Percentiles rank a stretch among this genome's conserved stretches.
phyloP scores from a whole-genome alignment of 768 basidiomycete genomes.

The Boletus coccyginus region DNA sequence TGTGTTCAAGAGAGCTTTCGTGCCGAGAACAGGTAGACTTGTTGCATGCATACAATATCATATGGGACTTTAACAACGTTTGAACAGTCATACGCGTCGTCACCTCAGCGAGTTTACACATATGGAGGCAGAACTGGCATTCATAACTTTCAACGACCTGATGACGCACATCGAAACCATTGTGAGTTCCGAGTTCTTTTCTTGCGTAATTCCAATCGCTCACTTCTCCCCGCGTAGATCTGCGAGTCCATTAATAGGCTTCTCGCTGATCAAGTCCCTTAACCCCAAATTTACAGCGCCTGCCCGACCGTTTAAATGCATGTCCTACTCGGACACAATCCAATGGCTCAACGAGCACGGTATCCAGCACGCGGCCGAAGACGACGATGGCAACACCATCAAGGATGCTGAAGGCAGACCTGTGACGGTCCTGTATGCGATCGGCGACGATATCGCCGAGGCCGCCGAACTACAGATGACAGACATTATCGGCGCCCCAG shows the following conservation, averaged over 20 bases:
- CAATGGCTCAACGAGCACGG: no score
- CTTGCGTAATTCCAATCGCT: background rate
- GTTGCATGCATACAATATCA: background rate
- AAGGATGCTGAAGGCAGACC: constrained; percentile 40
- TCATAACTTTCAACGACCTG: constrained; percentile 90
- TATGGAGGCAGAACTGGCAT: constrained; percentile 92
- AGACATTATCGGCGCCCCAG: constrained; percentile 86
- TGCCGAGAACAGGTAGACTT: constrained; percentile 82
- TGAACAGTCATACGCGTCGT: constrained; percentile 71
- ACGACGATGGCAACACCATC: constrained; percentile 64
- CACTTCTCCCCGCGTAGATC: constrained; percentile 50
- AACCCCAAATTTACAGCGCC: no score
- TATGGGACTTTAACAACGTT: background rate
- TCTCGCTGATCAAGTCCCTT: constrained; percentile 80
- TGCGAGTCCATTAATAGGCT: constrained; percentile 87
- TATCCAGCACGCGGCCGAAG: constrained; percentile 82
- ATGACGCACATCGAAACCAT: constrained; percentile 90
- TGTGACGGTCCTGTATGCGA: constrained; percentile 63
- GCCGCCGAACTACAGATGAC: constrained; percentile 99
- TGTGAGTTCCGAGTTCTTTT: constrained; percentile 41
- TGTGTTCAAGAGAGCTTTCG: constrained; percentile 98
- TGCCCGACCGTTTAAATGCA: no score
- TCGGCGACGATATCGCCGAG: constrained; percentile 98
- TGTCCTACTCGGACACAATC: no score
- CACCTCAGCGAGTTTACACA: constrained; percentile 98